Evolutionary conservation across 2,329 filamentous ascomycete genomes (phyloP), one percentile per base, ranked within the genome.

Genomic region (Beauveria brongniartii): DNA sequence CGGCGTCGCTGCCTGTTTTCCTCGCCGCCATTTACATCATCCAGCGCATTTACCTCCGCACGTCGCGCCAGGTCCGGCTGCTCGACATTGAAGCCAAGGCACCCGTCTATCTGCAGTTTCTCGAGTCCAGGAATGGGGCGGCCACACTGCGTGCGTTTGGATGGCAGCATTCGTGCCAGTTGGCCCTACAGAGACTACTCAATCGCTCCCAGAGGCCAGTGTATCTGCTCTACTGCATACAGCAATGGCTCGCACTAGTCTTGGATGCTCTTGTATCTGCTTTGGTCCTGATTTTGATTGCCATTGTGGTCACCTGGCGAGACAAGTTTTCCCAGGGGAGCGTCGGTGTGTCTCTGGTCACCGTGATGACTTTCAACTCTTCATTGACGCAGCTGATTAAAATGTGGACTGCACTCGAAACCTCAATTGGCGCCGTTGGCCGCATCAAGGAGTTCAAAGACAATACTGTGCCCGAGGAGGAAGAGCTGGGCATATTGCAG

Each of bases 201-300:
- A 79, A 66, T 52, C 55, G 52, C 1, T 71, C 70, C 0, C 70
- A 72, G 41, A 62, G 65, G 20, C 69, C 70, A 1, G 68, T 66
- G 10, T 72, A 82, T 61, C 68, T 80, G 4, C 70, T 81, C 10
- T 77, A 72, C 58, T 74, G 75, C 26, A 76, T 81, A 12, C 80
- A 82, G 62, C 70, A 76, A 26, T 82, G 80, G 79, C 69, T 82
- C 0, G 75, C 71, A 0, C 66, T 82, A 1, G 77, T 79, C 0
- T 65, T 83, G 10, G 78, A 82, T 61, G 64, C 82, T 1, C 43
- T 69, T 2, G 76, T 80, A 0, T 75, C 78, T 0, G 74, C 66
- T 1, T 70, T 83, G 34, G 79, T 78, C 0, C 71, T 77, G 0
- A 64, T 80, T 1, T 64, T 82, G 3, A 75, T 82, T 7, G 70